Evolutionary conservation across 768 basidiomycete genomes (phyloP), one percentile per base, ranked within the genome.

Genomic region (Lactarius hatsudake): DNA sequence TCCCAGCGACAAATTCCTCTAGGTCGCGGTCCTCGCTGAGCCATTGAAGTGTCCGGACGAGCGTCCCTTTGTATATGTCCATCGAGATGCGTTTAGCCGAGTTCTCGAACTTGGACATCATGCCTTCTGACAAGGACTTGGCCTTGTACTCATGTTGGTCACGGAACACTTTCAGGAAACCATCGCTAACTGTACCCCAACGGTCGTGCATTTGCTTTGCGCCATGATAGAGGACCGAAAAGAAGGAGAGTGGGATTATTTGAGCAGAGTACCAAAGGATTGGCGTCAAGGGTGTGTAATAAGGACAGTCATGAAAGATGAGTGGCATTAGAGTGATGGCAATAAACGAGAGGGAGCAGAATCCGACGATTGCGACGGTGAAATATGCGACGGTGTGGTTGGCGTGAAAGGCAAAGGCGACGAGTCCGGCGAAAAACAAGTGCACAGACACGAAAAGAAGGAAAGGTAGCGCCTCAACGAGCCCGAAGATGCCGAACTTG

Each of bases 271-370:
- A 48, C 45, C 45, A 48, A 48, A 48, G 20, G 45, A 48, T 9
- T n/a, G n/a, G 9, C 0, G 45, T 48, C 3, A 48, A 10, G 10
- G 45, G 45, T 2, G 66, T 67, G 36, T 26, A 23, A 45, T 59
- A 67, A 28, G 66, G 66, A 32, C 66, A 63, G 26, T 67, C 57
- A 18, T 61, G 62, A 54, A 17, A 36, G 42, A 54, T 26, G n/a
- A 67, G 23, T 20, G 66, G 66, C n/a, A 67, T 34, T 2, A 62
- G 0, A 30, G 66, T 67, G 38, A 67, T 5, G 0, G 17, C 1
- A n/a, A 43, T 1, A 20, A 63, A 63, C 1, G n/a, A n/a, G n/a
- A 36, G 36, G 48, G 2, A 0, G 38, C 61, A 40, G 66, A 20
- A 12, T 0, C 51, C 10, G 48, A 67, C 48, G n/a, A 43, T 32